These are phyloP conservation scores for Phaffia rhodozyma DNA, from an alignment of 1,284 basidiomycete species.

Conservation along the genomic window DNA sequence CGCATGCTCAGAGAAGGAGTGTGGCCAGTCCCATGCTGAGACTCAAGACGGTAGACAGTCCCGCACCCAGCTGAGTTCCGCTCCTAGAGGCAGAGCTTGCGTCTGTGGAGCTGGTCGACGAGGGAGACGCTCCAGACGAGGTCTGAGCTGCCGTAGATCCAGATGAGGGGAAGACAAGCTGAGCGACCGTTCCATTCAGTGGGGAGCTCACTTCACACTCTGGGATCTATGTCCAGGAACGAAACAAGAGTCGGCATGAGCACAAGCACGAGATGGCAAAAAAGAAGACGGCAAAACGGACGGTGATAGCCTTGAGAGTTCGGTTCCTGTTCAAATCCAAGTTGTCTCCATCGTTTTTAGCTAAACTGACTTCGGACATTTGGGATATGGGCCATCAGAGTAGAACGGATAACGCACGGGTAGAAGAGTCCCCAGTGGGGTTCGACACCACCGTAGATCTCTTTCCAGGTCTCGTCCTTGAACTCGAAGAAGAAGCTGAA, in stretches of 20 bases:
- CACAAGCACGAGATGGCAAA: neutral
- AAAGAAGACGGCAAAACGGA: neutral
- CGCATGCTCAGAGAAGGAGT: no score
- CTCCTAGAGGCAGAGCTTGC: no score
- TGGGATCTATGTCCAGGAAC: no score
- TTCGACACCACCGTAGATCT: slow-evolving; percentile 12
- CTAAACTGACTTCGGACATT: no score
- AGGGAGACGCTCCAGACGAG: neutral
- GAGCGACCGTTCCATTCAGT: slow-evolving; percentile 3
- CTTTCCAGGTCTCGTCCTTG: slow-evolving; percentile 17
- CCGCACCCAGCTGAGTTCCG: no score
- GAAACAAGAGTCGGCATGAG: no score
- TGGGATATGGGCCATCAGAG: no score
- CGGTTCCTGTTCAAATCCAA: neutral
- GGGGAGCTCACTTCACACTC: neutral
- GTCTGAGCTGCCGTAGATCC: neutral
- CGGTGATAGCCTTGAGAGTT: slow-evolving; percentile 9
- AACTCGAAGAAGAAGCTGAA: slow-evolving; percentile 15
- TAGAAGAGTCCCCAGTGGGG: slow-evolving; percentile 15
- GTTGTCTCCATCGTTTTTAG: no score
- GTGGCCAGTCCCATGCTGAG: no score
- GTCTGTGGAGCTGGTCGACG: no score
- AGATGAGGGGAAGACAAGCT: neutral
- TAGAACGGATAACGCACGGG: no score
- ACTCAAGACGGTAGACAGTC: no score